These are phyloP conservation scores for Chlorociboria aeruginascens DNA, from an alignment of 495 filamentous ascomycete species.

Conservation along the genomic window DNA sequence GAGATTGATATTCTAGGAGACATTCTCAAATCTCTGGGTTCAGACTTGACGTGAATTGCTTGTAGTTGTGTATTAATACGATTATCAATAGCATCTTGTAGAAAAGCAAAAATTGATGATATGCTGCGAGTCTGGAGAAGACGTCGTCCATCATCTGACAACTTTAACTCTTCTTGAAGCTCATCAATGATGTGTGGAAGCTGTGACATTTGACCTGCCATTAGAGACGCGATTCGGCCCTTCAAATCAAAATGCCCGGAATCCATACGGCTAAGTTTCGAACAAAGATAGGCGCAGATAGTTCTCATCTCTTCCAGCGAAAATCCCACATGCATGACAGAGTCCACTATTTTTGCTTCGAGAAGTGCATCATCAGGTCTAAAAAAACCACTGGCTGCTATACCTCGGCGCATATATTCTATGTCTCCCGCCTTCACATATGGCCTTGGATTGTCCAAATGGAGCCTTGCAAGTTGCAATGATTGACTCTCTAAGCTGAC, in stretches of 20 bases:
- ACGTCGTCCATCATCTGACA: background rate
- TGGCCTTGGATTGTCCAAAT: no score
- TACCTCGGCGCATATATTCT: no score
- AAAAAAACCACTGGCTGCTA: no score
- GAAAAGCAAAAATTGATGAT: constrained; percentile 2
- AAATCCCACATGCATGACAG: constrained; percentile 1
- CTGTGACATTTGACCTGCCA: background rate
- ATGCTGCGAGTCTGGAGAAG: background rate
- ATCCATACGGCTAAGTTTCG: background rate
- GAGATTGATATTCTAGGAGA: background rate
- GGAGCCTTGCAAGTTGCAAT: no score
- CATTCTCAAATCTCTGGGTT: background rate
- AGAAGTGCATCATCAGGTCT: no score
- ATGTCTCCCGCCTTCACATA: no score
- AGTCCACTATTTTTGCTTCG: no score
- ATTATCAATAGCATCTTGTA: constrained; percentile 7
- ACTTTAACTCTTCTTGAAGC: background rate
- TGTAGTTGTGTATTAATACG: background rate
- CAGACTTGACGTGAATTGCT: background rate
- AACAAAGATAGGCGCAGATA: background rate
- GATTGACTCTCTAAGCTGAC: no score
- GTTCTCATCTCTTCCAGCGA: background rate
- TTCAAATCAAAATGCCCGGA: background rate
- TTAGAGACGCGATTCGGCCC: background rate
- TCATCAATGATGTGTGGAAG: background rate